Base-by-base conservation (phyloP, 495 filamentous ascomycete genomes). In the Pyrenopolyporus hunteri region DNA sequence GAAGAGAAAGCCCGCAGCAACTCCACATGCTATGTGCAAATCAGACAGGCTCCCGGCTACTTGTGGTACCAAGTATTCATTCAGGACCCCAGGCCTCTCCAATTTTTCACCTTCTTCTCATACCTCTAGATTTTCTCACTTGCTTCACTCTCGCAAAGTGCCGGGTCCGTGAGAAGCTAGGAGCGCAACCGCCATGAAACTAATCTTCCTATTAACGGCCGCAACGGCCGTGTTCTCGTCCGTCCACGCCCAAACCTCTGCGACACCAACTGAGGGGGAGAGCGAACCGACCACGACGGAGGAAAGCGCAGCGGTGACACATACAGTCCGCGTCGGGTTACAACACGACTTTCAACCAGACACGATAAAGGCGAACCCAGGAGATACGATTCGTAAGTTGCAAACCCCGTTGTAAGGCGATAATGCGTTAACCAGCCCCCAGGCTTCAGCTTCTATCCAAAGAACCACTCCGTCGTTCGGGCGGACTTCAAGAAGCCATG, bases 401-500 rank as follows among this genome's bases (percentile, higher is more conserved):
- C 3, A 33, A 32, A 29, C 16, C 16, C 23, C 7, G 13, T 25
- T 14, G 2, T 2, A 28, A n/a, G 28, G 23, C 22, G 9, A 13
- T 17, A 22, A 6, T 6, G 20, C 25, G 20, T 49, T 49, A 57
- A 48, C 33, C n/a, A 1, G 2, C 5, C 11, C 33, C 14, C 33
- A 57, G 54, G 54, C 3, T 89, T 87, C 68, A 64, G 74, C 25
- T 87, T 89, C 75, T 86, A 76, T 64, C 83, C 86, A 3, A 59
- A 69, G 49, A 84, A 84, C 59, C 85, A 87, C 57, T 81, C 80
- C 1, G 85, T 88, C 7, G 79, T 76, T 4, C 76, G 80, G 23
- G 78, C 84, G 3, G 81, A 77, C n/a, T 88, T 76, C 57, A 64
- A 68, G 14, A 73, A 67, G 32, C 81, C 86, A 47, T 88, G 86